Percentiles rank a stretch among this genome's conserved stretches.
phyloP scores from a whole-genome alignment of 2,329 filamentous ascomycete genomes.

The Incumbomyces delicatus region DNA sequence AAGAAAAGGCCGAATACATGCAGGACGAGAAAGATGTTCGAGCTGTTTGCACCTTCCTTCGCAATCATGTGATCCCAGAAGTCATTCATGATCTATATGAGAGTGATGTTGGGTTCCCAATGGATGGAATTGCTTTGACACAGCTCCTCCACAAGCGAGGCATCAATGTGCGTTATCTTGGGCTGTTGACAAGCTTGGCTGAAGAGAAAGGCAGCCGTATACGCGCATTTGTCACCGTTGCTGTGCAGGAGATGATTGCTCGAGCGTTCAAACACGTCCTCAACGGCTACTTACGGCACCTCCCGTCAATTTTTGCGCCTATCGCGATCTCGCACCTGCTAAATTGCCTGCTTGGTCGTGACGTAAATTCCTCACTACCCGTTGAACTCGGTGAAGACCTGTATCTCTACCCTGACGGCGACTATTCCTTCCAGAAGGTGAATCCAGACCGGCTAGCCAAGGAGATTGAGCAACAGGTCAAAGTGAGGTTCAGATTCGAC shows the following conservation, averaged over 20 bases:
- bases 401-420: slow-evolving; percentile 67
- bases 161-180: slow-evolving; percentile 95
- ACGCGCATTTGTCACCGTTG: slow-evolving; percentile 64
- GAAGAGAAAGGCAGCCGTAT: slow-evolving; percentile 60
- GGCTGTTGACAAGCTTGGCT: slow-evolving; percentile 64
- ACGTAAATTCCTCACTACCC: slow-evolving; percentile 65
- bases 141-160: slow-evolving; percentile 89
- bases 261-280: slow-evolving; percentile 90
- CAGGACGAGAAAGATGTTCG: slow-evolving; percentile 84
- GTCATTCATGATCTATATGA: slow-evolving; percentile 79
- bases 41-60: slow-evolving; percentile 69
- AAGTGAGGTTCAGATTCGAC: slow-evolving; percentile 65
- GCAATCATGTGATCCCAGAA: slow-evolving; percentile 68
- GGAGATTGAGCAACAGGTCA: slow-evolving; percentile 62
- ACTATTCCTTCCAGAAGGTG: slow-evolving; percentile 69
- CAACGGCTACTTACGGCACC: slow-evolving; percentile 65
- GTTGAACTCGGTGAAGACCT: slow-evolving; percentile 68
- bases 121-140: slow-evolving; percentile 90
- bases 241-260: slow-evolving; percentile 87
- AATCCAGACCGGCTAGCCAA: slow-evolving; percentile 62
- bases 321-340: slow-evolving; percentile 76
- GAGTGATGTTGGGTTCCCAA: slow-evolving; percentile 91
- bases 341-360: slow-evolving; percentile 79
- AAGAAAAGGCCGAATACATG: slow-evolving; percentile 73
- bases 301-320: slow-evolving; percentile 71